phyloP scores from a whole-genome alignment of 2,329 filamentous ascomycete species.

The Cordyceps tenuipes region DNA sequence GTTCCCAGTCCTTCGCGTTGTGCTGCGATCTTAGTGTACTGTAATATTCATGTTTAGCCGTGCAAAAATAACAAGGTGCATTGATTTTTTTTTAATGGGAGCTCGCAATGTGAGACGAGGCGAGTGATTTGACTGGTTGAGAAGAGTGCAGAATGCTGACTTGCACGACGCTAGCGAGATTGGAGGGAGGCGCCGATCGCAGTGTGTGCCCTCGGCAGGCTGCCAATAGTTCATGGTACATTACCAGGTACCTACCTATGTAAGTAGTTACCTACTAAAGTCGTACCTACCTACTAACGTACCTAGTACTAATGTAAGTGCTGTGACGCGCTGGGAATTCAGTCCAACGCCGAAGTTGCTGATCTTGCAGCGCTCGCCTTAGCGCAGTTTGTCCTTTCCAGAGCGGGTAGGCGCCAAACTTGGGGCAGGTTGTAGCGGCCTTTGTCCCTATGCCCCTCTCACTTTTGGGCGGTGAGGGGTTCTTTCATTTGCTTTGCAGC shows the following conservation, averaged over 20 bases:
- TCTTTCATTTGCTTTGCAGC: slow-evolving; percentile 7
- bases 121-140: not conserved
- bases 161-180: not conserved
- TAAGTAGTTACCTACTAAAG: too few species aligned
- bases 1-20: not conserved
- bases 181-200: not conserved
- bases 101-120: not conserved
- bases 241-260: too few species aligned
- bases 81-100: not conserved
- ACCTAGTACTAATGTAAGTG: too few species aligned
- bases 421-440: not conserved
- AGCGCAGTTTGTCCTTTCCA: not conserved
- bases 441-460: slow-evolving; percentile 4
- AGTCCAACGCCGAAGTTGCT: not conserved
- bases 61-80: slow-evolving; percentile 1
- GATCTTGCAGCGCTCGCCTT: not conserved
- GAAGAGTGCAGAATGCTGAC: not conserved
- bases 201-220: not conserved
- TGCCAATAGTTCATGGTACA: not conserved
- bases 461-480: slow-evolving; percentile 12
- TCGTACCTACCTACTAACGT: too few species aligned
- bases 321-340: not conserved
- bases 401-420: not conserved
- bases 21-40: slow-evolving; percentile 1
- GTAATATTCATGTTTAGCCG: slow-evolving; percentile 6